Percentiles rank a stretch among this genome's conserved stretches.
Evolutionary conservation across 169 alveolate genomes (phyloP).

Genomic region (Theileria luwenshuni): DNA sequence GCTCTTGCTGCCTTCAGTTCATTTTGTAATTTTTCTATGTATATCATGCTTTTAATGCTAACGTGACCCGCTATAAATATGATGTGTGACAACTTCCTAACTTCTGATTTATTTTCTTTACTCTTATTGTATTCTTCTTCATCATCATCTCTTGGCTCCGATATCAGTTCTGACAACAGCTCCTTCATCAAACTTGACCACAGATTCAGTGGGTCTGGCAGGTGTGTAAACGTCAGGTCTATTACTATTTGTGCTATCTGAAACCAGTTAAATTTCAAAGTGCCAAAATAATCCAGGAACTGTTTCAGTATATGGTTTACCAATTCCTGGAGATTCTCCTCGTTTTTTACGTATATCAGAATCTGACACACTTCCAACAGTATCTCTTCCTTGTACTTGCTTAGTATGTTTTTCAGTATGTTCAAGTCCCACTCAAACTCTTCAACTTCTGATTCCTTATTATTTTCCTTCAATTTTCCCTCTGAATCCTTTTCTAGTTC

Average conservation of each 20-base stretch:
- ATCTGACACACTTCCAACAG: slow-evolving; percentile 57
- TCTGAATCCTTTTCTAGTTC: slow-evolving; percentile 5
- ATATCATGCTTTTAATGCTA: slow-evolving; percentile 52
- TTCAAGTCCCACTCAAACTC: slow-evolving; percentile 38
- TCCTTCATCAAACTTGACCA: slow-evolving; percentile 41
- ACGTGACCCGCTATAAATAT: slow-evolving; percentile 64
- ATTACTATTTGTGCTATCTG: slow-evolving; percentile 59
- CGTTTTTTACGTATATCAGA: slow-evolving; percentile 21
- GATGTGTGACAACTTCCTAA: slow-evolving; percentile 48
- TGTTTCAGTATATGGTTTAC: slow-evolving; percentile 21
- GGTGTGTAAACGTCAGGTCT: slow-evolving; percentile 57
- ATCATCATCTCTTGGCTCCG: not conserved
- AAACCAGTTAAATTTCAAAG: slow-evolving; percentile 47
- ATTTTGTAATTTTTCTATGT: slow-evolving; percentile 43
- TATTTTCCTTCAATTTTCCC: slow-evolving; percentile 10
- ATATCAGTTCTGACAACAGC: not conserved
- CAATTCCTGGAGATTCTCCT: slow-evolving; percentile 23
- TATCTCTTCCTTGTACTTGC: slow-evolving; percentile 22
- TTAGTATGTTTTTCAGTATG: slow-evolving; percentile 22
- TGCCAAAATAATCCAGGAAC: slow-evolving; percentile 51
- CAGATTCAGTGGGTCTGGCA: slow-evolving; percentile 28
- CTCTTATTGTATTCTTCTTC: not conserved
- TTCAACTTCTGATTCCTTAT: not conserved
- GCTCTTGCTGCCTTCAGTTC: slow-evolving; percentile 56
- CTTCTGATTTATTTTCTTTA: not conserved